Percentiles rank a stretch among this genome's conserved stretches.
These are phyloP conservation scores for Backusella tarrabulga DNA, from an alignment of 192 early-diverging fungal species.

Conservation along the genomic window DNA sequence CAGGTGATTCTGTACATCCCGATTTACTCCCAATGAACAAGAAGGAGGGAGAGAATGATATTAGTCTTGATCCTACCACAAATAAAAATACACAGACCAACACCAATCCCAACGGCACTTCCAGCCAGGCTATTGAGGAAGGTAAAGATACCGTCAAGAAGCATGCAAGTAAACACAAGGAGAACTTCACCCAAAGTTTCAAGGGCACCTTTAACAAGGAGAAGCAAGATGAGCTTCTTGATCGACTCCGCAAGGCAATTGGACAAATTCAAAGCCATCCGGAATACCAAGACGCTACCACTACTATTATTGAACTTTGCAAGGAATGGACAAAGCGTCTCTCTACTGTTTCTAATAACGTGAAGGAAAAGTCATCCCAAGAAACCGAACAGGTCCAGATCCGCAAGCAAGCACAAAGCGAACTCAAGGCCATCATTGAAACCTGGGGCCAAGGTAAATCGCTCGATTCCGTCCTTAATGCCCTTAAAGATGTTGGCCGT, in stretches of 20 bases:
- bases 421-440: slow-evolving; percentile 41
- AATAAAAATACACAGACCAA: neutral
- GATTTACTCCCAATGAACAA: neutral
- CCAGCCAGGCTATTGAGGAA: neutral
- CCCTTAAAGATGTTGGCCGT: slow-evolving; percentile 26
- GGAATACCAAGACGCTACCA: slow-evolving; percentile 40
- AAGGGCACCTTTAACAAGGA: slow-evolving; percentile 30
- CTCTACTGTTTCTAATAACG: neutral
- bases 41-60: neutral
- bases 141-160: neutral
- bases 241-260: slow-evolving; percentile 32
- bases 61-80: neutral
- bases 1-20: slow-evolving; percentile 12
- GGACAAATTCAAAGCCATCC: slow-evolving; percentile 39
- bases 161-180: slow-evolving; percentile 6
- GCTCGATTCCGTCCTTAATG: slow-evolving; percentile 34
- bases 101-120: too few relatives aligned
- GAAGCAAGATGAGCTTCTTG: slow-evolving; percentile 27
- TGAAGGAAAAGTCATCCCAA: neutral
- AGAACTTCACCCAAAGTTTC: slow-evolving; percentile 23
- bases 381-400: neutral
- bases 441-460: slow-evolving; percentile 41
- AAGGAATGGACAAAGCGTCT: slow-evolving; percentile 34
- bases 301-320: slow-evolving; percentile 28
- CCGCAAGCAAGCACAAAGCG: slow-evolving; percentile 28